phyloP scores from a whole-genome alignment of 2,329 filamentous ascomycete genomes.

The Elsinoe ampelina region DNA sequence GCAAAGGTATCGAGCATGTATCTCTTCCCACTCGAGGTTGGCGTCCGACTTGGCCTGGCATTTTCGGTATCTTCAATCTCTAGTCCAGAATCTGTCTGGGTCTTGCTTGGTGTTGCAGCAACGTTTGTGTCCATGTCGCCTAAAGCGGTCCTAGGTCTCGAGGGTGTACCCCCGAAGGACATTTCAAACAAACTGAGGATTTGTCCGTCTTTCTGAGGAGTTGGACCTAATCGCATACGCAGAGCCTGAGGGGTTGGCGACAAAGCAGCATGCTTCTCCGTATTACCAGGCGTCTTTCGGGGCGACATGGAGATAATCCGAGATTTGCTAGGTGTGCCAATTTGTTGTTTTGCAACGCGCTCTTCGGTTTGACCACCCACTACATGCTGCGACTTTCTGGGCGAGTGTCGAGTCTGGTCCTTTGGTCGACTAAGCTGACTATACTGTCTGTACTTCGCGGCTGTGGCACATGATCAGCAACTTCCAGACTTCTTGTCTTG shows the following conservation, averaged over 20 bases:
- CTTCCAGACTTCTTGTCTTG: background rate
- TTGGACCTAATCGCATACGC: constrained; percentile 52
- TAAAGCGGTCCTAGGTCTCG: constrained; percentile 26
- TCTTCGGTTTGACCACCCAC: background rate
- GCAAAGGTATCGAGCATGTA: constrained; percentile 54
- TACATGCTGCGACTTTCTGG: constrained; percentile 3
- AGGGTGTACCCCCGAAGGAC: constrained; percentile 44
- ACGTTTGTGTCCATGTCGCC: constrained; percentile 26
- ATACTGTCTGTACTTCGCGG: constrained; percentile 68
- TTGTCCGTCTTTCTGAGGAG: constrained; percentile 68
- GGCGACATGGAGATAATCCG: constrained; percentile 5
- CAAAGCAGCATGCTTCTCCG: background rate
- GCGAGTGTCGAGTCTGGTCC: background rate
- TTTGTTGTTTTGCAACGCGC: constrained; percentile 1
- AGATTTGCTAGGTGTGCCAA: background rate
- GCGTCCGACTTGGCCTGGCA: constrained; percentile 32
- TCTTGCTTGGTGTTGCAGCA: constrained; percentile 33
- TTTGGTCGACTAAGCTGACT: constrained; percentile 45
- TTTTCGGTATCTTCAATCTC: constrained; percentile 5
- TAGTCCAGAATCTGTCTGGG: constrained; percentile 14
- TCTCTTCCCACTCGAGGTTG: constrained; percentile 49
- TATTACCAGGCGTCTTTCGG: constrained; percentile 14
- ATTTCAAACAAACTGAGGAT: constrained; percentile 71
- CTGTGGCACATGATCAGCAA: constrained; percentile 32
- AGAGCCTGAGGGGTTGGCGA: constrained; percentile 25